Base-by-base conservation (phyloP, 768 basidiomycete species). In the Auricularia heimuer region DNA sequence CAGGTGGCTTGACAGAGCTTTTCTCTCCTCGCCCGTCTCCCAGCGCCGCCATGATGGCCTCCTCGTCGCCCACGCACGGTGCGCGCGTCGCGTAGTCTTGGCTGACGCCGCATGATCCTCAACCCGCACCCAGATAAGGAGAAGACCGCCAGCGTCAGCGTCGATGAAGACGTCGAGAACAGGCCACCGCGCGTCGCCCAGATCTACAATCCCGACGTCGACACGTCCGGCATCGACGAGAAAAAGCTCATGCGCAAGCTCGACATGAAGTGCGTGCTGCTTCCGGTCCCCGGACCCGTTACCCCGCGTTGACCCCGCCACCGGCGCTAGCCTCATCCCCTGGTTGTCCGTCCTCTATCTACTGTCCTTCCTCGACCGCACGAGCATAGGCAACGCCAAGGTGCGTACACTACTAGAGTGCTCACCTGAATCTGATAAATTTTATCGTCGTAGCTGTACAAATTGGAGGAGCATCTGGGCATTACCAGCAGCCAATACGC, bases 201-300 rank as follows among this genome's bases (percentile, higher is more conserved):
- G 45, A 63, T 75, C 62, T 79, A 74, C 67, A 78, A 77, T 63
- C 67, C 81, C n/a, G 75, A 82, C 58, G 70, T 86, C 65, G 87
- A 88, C 71, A 74, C 80, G 34, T 85, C 83, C 66, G 78, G 75
- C 10, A 75, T 92, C 61, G 83, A 92, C 71, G 89, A 90, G 73
- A 81, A 81, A 64, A 85, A 83, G 71, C 72, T 91, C 66, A 71
- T 92, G 67, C 77, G 88, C 69, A 91, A 89, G 75, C 80, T 90
- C 60, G 88, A 88, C 73, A 68, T 79, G 65, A 60, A 24, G 56
- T 60, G 6, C 34, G 80, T 81, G n/a, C 79, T 88, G 67, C 79
- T 88, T 44, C 84, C 86, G 10, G 29, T 29, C 24, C 24, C 7
- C 56, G 14, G n/a, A 11, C 24, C 29, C 56, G 10, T 29, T 14